Base-by-base conservation (phyloP, 176 grass and related monocot genomes). In the Cenchrus purpureus region DNA sequence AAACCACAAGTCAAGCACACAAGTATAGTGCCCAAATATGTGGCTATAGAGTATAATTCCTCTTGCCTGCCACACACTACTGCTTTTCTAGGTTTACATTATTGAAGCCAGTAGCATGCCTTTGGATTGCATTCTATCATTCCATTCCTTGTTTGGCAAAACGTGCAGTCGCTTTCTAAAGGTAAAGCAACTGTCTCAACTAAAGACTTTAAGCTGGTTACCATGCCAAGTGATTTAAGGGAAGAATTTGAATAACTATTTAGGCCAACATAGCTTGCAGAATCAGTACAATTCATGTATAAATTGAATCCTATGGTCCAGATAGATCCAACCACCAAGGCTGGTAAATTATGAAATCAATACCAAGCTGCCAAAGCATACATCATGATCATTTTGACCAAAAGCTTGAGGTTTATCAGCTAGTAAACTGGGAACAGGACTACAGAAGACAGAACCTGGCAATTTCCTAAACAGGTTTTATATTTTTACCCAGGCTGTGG, bases 141-240 rank as follows among this genome's bases (percentile, higher is more conserved):
- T 65, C 16, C 7, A 67, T 77, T 20, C 73, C 71, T 84, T 54
- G 50, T 66, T 57, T 68, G 61, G 49, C n/a, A 64, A 84, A 84
- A 85, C 43, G 62, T 4, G 51, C 34, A 13, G 15, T 85, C 73
- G 22, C 73, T 77, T 73, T 83, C 80, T 61, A 22, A 58, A 56
- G 14, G 28, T 32, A 77, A 77, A 67, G 45, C 10, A 68, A 10
- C 4, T 77, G 73, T 77, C 83, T n/a, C 14, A 68, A 45, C 48
- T 76, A 32, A 84, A 67, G 66, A 76, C 49, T 40, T 84, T 4
- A 76, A 76, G 55, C 1, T 29, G 4, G 5, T 67, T 54, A 17
- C 48, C 51, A 75, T 84, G 12, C 45, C 59, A 76, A 57, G 34
- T 76, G 64, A 29, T 62, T 66, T 28, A 54, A 84, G 2, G 12